Evolutionary conservation across 108 stramenopile genomes (phyloP).

Genomic region (Mediolabrus comicus): DNA sequence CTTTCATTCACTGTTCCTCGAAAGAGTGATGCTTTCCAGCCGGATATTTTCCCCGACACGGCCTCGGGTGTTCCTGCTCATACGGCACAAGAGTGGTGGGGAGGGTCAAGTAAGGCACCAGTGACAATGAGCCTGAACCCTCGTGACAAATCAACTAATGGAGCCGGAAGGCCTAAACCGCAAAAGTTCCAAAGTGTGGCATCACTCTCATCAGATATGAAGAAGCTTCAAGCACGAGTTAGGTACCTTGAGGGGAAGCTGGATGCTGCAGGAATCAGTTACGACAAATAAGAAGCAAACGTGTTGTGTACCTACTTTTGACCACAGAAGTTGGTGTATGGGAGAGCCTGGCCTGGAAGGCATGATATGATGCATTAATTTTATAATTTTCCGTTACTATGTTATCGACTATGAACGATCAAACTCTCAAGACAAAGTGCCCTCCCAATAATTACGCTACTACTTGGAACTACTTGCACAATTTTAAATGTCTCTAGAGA

Average conservation of each 20-base stretch:
- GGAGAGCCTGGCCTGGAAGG: not conserved
- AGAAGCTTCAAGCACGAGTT: conserved; percentile 71
- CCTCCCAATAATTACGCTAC: not conserved
- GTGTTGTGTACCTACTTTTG: no score
- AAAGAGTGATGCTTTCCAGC: conserved; percentile 97
- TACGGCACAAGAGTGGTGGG: conserved; percentile 90
- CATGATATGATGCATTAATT: not conserved
- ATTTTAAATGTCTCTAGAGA: no score
- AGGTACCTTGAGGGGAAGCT: conserved; percentile 78
- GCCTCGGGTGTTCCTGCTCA: conserved; percentile 83
- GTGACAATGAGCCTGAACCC: conserved; percentile 86
- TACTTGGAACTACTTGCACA: no score
- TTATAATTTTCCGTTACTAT: not conserved
- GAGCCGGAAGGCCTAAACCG: conserved; percentile 4
- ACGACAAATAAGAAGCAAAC: conserved; percentile 21
- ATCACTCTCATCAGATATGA: conserved; percentile 67
- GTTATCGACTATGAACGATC: no score
- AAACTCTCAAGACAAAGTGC: no score
- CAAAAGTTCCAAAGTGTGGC: conserved; percentile 65
- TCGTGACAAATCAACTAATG: conserved; percentile 27
- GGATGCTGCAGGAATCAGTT: conserved; percentile 58
- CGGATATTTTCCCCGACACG: conserved; percentile 96
- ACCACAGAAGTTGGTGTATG: not conserved
- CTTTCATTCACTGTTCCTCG: conserved; percentile 96
- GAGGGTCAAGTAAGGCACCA: conserved; percentile 86